Evolutionary conservation across 306 rosid genomes (phyloP).

Genomic region (Castanea sativa): DNA sequence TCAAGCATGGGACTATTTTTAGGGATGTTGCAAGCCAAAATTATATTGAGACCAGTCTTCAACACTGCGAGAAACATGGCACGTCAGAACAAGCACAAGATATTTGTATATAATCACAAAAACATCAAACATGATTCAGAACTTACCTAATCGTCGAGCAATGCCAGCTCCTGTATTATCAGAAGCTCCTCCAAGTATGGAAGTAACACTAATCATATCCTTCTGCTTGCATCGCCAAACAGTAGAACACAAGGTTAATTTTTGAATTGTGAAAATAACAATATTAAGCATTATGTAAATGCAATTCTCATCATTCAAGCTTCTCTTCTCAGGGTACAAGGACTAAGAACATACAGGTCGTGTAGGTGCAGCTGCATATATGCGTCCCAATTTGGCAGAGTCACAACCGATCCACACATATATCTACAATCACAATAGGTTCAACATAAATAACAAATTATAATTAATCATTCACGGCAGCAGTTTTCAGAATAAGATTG

Average conservation of each 20-base stretch:
- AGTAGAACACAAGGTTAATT: not conserved
- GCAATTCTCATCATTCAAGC: not conserved
- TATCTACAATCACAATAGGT: conserved; percentile 43
- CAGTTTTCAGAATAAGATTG: no score
- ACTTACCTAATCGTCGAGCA: conserved; percentile 76
- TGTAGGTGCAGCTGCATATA: conserved; percentile 85
- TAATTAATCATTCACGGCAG: no score
- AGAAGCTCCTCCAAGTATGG: conserved; percentile 80
- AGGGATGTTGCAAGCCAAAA: conserved; percentile 85
- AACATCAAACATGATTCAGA: not conserved
- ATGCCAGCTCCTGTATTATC: conserved; percentile 87
- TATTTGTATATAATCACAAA: not conserved
- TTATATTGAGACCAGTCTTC: conserved; percentile 73
- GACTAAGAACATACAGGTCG: conserved; percentile 56
- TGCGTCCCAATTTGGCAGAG: conserved; percentile 68
- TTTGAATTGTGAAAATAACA: not conserved
- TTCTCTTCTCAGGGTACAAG: not conserved
- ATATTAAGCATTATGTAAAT: not conserved
- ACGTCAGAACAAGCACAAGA: conserved; percentile 1
- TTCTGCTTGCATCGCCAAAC: conserved; percentile 33
- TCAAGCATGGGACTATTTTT: conserved; percentile 73
- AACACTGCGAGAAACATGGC: conserved; percentile 42
- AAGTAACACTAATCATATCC: conserved; percentile 59
- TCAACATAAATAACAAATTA: not conserved
- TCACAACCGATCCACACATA: conserved; percentile 85